phyloP scores from a whole-genome alignment of 495 filamentous ascomycete genomes.

The Penicillium flavigenum region DNA sequence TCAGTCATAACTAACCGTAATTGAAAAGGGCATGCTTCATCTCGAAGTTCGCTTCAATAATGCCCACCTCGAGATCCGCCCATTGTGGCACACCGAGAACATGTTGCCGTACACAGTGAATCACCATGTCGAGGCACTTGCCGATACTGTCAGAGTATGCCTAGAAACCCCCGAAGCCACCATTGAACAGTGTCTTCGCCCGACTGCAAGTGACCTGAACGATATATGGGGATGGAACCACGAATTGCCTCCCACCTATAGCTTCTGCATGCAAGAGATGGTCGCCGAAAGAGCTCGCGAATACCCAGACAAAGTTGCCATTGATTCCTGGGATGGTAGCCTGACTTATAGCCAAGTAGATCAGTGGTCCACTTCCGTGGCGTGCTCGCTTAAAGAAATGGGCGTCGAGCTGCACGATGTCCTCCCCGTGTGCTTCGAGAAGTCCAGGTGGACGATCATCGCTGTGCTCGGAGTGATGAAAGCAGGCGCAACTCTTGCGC shows the following conservation, averaged over 20 bases:
- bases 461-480: slow-evolving; percentile 48
- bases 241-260: slow-evolving; percentile 29
- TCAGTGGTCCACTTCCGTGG: slow-evolving; percentile 34
- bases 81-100: slow-evolving; percentile 30
- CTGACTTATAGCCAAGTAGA: slow-evolving; percentile 49
- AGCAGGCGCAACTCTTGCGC: slow-evolving; percentile 38
- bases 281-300: slow-evolving; percentile 37
- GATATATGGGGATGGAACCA: slow-evolving; percentile 40
- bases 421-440: slow-evolving; percentile 48
- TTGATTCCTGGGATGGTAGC: slow-evolving; percentile 49
- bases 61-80: slow-evolving; percentile 26
- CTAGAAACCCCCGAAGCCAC: slow-evolving; percentile 22
- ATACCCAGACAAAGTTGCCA: slow-evolving; percentile 37
- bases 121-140: slow-evolving; percentile 31
- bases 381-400: slow-evolving; percentile 24
- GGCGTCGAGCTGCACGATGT: slow-evolving; percentile 37
- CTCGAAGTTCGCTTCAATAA: slow-evolving; percentile 30
- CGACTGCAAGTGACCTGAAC: slow-evolving; percentile 30
- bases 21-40: slow-evolving; percentile 25
- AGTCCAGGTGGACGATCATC: slow-evolving; percentile 48
- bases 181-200: slow-evolving; percentile 29
- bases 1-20: background rate
- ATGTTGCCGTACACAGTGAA: slow-evolving; percentile 37
- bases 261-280: slow-evolving; percentile 48
- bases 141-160: slow-evolving; percentile 32